Base-by-base conservation (phyloP, 768 basidiomycete genomes). In the Cystofilobasidium capitatum region DNA sequence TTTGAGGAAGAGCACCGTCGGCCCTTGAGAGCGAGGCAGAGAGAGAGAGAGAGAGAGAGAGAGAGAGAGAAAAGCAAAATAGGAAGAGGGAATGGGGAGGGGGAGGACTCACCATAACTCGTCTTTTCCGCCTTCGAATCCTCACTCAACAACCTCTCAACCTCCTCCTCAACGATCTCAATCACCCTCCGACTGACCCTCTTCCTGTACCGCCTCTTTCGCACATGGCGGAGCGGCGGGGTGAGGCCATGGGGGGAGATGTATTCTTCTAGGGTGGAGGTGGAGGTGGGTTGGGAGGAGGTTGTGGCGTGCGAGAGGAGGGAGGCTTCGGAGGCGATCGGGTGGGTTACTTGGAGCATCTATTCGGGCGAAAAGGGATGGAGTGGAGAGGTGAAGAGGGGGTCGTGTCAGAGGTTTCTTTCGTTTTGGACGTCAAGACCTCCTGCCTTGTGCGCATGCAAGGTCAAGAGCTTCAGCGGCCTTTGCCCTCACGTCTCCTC, bases 191-290 rank as follows among this genome's bases (percentile, higher is more conserved):
- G 82, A 74, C 91, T 92, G 24, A 91, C 85, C 51, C 92, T 82
- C 78, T 91, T 93, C 68, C 94, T 83, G 78, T 97, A 98, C 51
- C 96, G 81, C 44, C 94, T 83, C 77, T 96, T 96, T 64, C 94
- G 83, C 55, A 85, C 90, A 74, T 93, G 85, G 71, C 88, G 85
- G 64, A 99, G 77, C 1, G 96, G 94, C 58, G 94, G 94, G 0
- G 93, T 96, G 55, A 98, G 81, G 3, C 96, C 96, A 73, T 98
- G 93, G 0, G 89, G 92, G 87, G 89, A 99, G 64, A 97, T 91
- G 77, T 93, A 97, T 71, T 97, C 93, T 71, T 96, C 91, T 58
- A 96, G n/a, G n/a, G n/a, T n/a, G n/a, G n/a, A n/a, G n/a, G n/a
- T n/a, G n/a, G n/a, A n/a, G n/a, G n/a, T n/a, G n/a, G n/a, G n/a